Evolutionary conservation across 139 green algal genomes (phyloP).

Genomic region (Chlorella vulgaris): DNA sequence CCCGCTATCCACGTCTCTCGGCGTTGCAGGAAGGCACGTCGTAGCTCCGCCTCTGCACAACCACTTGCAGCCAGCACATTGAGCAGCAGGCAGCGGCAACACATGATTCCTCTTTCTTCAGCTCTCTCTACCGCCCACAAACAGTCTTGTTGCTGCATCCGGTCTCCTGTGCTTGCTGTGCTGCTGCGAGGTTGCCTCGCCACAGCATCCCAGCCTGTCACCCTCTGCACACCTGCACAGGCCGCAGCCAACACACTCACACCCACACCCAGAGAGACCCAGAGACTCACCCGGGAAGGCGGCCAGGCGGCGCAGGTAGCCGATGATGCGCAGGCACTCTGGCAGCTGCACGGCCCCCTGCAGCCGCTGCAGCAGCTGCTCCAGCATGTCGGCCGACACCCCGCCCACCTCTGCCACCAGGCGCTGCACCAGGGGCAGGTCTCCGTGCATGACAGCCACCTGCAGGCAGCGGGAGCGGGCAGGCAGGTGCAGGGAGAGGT

Average conservation of each 20-base stretch:
- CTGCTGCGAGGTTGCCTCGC: too few relatives aligned
- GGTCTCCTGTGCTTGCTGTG: too few relatives aligned
- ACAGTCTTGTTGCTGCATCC: too few relatives aligned
- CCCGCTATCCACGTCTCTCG: slow-evolving; percentile 74
- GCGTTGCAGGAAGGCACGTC: slow-evolving; percentile 84
- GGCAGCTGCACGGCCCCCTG: slow-evolving; percentile 76
- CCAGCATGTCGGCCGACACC: slow-evolving; percentile 78
- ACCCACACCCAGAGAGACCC: too few relatives aligned
- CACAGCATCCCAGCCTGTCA: too few relatives aligned
- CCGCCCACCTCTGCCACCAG: slow-evolving; percentile 69
- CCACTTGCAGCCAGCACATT: background rate
- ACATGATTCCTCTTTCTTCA: too few relatives aligned
- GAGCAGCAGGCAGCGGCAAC: too few relatives aligned
- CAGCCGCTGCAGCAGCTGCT: slow-evolving; percentile 84
- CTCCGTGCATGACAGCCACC: slow-evolving; percentile 43
- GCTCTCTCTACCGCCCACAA: too few relatives aligned
- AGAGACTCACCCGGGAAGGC: slow-evolving; percentile 61
- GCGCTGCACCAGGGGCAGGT: slow-evolving; percentile 67
- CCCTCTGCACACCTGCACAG: background rate
- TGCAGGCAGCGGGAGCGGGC: background rate
- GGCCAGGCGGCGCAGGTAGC: slow-evolving; percentile 89
- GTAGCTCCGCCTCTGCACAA: slow-evolving; percentile 67
- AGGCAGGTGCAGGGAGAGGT: background rate
- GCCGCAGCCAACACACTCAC: background rate
- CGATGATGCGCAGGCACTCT: slow-evolving; percentile 95